Conservation (phyloP, 202 grass and related monocot species). For the Carex sylvatica region DNA sequence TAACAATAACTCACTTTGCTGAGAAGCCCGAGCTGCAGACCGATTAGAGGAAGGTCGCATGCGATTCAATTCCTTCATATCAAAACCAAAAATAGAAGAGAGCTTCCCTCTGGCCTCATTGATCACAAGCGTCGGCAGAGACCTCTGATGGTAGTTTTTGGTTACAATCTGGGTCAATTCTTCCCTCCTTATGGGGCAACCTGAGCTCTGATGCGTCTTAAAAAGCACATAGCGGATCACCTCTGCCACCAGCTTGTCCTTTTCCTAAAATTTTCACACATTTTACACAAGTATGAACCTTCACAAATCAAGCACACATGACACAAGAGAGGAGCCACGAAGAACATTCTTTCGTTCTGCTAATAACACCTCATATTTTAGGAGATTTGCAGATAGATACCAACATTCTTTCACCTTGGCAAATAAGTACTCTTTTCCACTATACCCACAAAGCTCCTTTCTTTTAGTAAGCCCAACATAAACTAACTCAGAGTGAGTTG, state of each 20-base stretch:
- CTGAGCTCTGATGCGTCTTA: slow-evolving; percentile 64
- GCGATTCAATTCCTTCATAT: slow-evolving; percentile 84
- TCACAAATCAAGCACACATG: neutral
- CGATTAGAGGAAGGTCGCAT: slow-evolving; percentile 50
- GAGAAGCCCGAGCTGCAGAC: slow-evolving; percentile 35
- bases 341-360: neutral
- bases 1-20: slow-evolving; percentile 29
- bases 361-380: neutral
- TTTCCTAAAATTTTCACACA: slow-evolving; percentile 47
- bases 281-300: neutral
- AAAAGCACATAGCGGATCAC: slow-evolving; percentile 80
- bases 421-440: neutral
- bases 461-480: neutral
- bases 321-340: neutral
- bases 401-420: neutral
- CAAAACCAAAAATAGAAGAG: slow-evolving; percentile 65
- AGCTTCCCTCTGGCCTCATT: slow-evolving; percentile 71
- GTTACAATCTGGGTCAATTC: slow-evolving; percentile 75
- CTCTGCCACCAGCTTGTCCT: slow-evolving; percentile 84
- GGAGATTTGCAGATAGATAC: neutral
- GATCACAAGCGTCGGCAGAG: slow-evolving; percentile 64
- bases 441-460: neutral
- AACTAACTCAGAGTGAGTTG: neutral
- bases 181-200: slow-evolving; percentile 81
- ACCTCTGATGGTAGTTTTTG: slow-evolving; percentile 75